Percentiles rank a stretch among this genome's conserved stretches.
Conservation (phyloP, 495 filamentous ascomycete genomes). For the Hypoxylon cercidicola region DNA sequence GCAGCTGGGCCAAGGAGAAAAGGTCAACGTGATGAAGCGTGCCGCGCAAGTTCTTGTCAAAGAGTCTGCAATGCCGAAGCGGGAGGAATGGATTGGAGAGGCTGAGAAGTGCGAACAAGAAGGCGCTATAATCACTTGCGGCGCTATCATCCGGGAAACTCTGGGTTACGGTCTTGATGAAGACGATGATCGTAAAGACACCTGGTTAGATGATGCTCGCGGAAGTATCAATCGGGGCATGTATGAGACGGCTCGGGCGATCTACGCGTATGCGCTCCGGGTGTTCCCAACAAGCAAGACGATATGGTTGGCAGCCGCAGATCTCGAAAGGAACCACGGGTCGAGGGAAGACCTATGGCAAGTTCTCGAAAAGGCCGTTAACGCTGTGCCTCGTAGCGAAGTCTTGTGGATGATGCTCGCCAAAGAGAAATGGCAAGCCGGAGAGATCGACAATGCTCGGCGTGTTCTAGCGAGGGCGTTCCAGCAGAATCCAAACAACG, state of each 20-base stretch:
- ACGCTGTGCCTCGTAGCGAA: conserved; percentile 89
- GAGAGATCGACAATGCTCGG: conserved; percentile 85
- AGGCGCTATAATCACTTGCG: conserved; percentile 85
- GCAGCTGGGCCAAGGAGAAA: conserved; percentile 76
- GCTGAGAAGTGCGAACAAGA: conserved; percentile 96
- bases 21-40: conserved; percentile 92
- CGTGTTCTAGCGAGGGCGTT: conserved; percentile 86
- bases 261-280: conserved; percentile 89
- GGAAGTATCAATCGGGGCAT: conserved; percentile 77
- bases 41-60: conserved; percentile 89
- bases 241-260: conserved; percentile 90
- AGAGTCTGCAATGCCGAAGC: conserved; percentile 93
- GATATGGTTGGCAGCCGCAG: conserved; percentile 88
- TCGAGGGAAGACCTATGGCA: conserved; percentile 83
- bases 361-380: conserved; percentile 90
- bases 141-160: conserved; percentile 89
- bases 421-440: conserved; percentile 89
- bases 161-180: conserved; percentile 94
- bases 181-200: conserved; percentile 94
- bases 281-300: conserved; percentile 85
- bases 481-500: conserved; percentile 91
- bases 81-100: conserved; percentile 96
- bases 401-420: conserved; percentile 96
- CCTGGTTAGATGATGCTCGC: conserved; percentile 93
- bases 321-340: conserved; percentile 91